A percentile compares a stretch with the other conserved stretches of the same genome.
phyloP scores from a whole-genome alignment of 139 green algal species.

The Gonium pectorale region DNA sequence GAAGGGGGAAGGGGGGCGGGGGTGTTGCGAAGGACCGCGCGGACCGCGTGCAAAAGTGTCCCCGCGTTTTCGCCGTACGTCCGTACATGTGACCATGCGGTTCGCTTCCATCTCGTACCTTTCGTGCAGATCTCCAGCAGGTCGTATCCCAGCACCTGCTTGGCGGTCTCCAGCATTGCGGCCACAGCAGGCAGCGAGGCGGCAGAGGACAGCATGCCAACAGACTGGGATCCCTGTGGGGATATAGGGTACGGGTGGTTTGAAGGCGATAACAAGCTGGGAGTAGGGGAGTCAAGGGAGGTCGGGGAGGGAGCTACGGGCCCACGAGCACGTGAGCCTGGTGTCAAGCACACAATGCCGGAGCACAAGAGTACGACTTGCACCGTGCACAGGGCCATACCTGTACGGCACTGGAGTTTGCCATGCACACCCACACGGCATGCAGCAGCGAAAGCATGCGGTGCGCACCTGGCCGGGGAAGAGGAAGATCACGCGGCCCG shows the following conservation, averaged over 20 bases:
- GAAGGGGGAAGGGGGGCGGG: neutral
- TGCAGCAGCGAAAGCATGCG: no score
- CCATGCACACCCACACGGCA: no score
- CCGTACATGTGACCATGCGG: no score
- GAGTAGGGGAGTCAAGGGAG: neutral
- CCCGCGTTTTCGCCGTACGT: no score
- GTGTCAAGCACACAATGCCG: no score
- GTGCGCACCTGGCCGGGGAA: constrained; percentile 88
- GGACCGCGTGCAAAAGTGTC: no score
- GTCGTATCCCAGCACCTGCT: constrained; percentile 91
- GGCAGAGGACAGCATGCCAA: constrained; percentile 86
- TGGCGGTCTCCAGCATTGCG: constrained; percentile 83
- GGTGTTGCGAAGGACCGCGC: neutral
- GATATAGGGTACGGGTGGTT: neutral
- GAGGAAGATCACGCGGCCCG: constrained; percentile 70
- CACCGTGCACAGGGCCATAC: no score
- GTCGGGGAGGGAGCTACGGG: neutral
- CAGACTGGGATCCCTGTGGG: constrained; percentile 69
- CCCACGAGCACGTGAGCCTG: no score
- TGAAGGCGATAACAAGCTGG: neutral
- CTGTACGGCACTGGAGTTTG: no score
- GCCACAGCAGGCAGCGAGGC: constrained; percentile 78
- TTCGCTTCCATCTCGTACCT: neutral
- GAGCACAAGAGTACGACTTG: no score
- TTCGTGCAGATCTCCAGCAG: constrained; percentile 77